Conservation (phyloP, 2,329 filamentous ascomycete species). For the Thelonectria blattea region DNA sequence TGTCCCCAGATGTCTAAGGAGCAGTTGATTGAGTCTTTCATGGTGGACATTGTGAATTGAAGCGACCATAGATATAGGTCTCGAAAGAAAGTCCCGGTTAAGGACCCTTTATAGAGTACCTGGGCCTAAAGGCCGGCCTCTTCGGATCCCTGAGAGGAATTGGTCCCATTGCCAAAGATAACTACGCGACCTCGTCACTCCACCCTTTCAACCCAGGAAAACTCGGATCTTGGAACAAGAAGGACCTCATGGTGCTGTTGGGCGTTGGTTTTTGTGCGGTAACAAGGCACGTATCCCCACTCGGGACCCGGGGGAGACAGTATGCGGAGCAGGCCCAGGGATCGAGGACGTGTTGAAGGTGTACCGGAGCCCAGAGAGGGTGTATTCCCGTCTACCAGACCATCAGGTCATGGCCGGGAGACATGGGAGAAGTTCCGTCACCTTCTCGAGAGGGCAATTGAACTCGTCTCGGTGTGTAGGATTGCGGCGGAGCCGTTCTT, state of each 20-base stretch:
- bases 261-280: neutral
- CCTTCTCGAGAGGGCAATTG: constrained; percentile 12
- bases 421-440: constrained; percentile 9
- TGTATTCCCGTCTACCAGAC: constrained; percentile 10
- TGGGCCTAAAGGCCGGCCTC: neutral
- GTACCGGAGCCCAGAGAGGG: neutral
- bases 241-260: constrained; percentile 16
- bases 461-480: neutral
- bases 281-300: constrained; percentile 14
- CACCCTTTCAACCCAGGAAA: neutral
- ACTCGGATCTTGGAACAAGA: constrained; percentile 9
- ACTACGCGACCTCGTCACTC: constrained; percentile 10
- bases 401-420: constrained; percentile 15
- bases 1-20: constrained; percentile 44
- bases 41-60: neutral
- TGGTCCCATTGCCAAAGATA: constrained; percentile 25
- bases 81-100: neutral
- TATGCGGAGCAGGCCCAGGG: constrained; percentile 5
- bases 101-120: constrained; percentile 6
- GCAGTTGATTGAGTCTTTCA: constrained; percentile 21
- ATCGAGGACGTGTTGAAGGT: neutral
- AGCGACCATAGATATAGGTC: neutral
- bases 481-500: neutral
- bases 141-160: neutral
- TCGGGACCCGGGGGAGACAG: constrained; percentile 3